These are phyloP conservation scores for Starmerella stigmatis DNA, from an alignment of 805 yeast species.

Conservation along the genomic window DNA sequence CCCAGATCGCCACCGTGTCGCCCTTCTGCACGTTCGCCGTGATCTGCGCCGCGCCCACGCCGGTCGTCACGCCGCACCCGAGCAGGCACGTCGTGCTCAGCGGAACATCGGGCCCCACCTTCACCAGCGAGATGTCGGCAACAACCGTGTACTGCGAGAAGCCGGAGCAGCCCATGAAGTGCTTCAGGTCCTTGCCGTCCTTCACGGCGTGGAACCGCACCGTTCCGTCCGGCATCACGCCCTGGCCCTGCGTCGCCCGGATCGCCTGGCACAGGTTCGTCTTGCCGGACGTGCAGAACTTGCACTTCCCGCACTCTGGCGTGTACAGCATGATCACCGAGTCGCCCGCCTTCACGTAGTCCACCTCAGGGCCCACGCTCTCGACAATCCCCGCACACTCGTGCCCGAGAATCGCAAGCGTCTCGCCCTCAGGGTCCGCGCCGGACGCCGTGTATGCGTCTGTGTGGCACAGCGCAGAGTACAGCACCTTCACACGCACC, in stretches of 20 bases:
- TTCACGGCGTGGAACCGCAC: constrained; percentile 54
- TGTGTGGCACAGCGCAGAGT: constrained; percentile 97
- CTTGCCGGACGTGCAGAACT: constrained; percentile 89
- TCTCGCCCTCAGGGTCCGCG: constrained; percentile 89
- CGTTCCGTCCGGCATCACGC: constrained; percentile 98
- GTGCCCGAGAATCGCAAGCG: constrained; percentile 90
- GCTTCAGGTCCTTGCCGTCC: constrained; percentile 67
- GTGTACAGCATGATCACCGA: constrained; percentile 90
- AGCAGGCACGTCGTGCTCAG: constrained; percentile 80
- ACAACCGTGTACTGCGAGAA: constrained; percentile 96
- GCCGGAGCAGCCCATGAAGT: constrained; percentile 97
- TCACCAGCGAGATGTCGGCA: constrained; percentile 93
- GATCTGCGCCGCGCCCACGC: constrained; percentile 93
- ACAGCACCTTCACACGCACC: constrained; percentile 76
- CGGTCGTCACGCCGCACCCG: constrained; percentile 98
- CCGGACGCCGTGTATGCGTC: constrained; percentile 96
- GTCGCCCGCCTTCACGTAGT: constrained; percentile 84
- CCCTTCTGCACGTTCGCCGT: constrained; percentile 86
- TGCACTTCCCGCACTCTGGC: constrained; percentile 93
- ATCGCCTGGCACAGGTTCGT: constrained; percentile 93
- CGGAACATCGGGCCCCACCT: constrained; percentile 74
- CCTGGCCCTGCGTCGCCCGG: constrained; percentile 96
- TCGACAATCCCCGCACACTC: constrained; percentile 98
- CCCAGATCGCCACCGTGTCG: constrained; percentile 91
- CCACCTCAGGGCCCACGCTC: constrained; percentile 88